Percentiles rank a stretch among this genome's conserved stretches.
Evolutionary conservation across 148 eudicot species (phyloP).

Genomic region (Fagopyrum esculentum): DNA sequence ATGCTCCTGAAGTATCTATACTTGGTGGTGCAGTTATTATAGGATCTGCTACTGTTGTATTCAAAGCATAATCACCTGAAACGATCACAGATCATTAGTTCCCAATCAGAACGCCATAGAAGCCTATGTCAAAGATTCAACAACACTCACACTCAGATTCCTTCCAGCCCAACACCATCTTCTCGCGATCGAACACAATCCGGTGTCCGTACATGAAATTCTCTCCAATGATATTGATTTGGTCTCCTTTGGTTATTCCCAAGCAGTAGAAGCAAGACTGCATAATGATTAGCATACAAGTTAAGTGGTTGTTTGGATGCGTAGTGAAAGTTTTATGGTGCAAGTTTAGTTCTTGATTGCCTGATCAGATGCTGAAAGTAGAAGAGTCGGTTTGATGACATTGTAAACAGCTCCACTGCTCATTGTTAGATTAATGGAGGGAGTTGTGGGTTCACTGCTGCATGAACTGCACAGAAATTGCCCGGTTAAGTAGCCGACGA

Average conservation of each 20-base stretch:
- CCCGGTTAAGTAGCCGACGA: too few relatives aligned
- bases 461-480: conserved; percentile 18
- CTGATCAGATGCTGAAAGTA: background rate
- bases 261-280: conserved; percentile 53
- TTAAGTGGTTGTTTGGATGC: too few relatives aligned
- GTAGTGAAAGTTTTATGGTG: too few relatives aligned
- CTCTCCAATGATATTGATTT: conserved; percentile 46
- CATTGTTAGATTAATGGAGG: conserved; percentile 52
- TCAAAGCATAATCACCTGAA: too few relatives aligned
- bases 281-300: conserved; percentile 5
- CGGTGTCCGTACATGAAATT: conserved; percentile 88
- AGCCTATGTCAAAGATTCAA: background rate
- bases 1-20: too few relatives aligned
- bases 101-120: too few relatives aligned
- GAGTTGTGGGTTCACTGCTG: conserved; percentile 8
- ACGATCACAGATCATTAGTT: too few relatives aligned
- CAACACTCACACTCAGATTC: conserved; percentile 58
- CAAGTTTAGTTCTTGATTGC: background rate
- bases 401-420: conserved; percentile 48
- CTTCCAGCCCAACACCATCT: conserved; percentile 75
- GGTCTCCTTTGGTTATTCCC: conserved; percentile 53
- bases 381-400: conserved; percentile 29
- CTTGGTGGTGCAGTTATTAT: too few relatives aligned
- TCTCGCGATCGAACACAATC: conserved; percentile 73
- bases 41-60: too few relatives aligned